A percentile compares a stretch with the other conserved stretches of the same genome.
Conservation (phyloP, 805 yeast species). For the Zygosaccharomyces bailii region DNA sequence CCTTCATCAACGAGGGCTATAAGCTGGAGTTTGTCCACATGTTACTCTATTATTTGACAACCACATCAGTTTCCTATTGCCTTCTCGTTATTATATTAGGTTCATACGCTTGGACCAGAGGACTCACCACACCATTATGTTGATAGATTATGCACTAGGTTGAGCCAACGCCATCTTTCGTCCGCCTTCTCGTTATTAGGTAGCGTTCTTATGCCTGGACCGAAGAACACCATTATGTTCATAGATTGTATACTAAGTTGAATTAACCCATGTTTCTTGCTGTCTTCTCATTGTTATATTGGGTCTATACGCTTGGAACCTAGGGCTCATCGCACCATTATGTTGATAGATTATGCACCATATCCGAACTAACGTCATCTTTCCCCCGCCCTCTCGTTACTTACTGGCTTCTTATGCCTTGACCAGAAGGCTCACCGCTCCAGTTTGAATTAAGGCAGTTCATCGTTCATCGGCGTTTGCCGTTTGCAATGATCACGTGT, state of each 20-base stretch:
- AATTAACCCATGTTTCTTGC: no score
- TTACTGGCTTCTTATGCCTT: constrained; percentile 71
- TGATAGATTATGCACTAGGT: constrained; percentile 3
- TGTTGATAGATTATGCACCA: constrained; percentile 14
- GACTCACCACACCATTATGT: constrained; percentile 23
- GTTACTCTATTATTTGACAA: constrained; percentile 48
- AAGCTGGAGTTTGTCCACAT: constrained; percentile 37
- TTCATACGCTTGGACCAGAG: constrained; percentile 62
- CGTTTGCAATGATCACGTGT: no score
- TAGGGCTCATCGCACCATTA: constrained; percentile 23
- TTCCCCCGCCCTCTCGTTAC: no score
- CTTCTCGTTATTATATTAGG: constrained; percentile 62
- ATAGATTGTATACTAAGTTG: no score
- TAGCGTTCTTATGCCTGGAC: no score
- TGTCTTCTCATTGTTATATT: constrained; percentile 51
- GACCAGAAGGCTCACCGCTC: constrained; percentile 40
- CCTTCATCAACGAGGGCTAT: constrained; percentile 67
- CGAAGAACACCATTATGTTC: no score
- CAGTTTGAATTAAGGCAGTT: no score
- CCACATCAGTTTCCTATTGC: constrained; percentile 48
- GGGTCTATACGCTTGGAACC: constrained; percentile 73
- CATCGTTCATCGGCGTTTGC: no score
- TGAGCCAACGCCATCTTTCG: no score
- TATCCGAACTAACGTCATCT: no score
- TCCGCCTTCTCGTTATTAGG: no score